Percentiles rank a stretch among this genome's conserved stretches.
These are phyloP conservation scores for Prunus persica DNA, from an alignment of 306 rosid species.

Conservation along the genomic window DNA sequence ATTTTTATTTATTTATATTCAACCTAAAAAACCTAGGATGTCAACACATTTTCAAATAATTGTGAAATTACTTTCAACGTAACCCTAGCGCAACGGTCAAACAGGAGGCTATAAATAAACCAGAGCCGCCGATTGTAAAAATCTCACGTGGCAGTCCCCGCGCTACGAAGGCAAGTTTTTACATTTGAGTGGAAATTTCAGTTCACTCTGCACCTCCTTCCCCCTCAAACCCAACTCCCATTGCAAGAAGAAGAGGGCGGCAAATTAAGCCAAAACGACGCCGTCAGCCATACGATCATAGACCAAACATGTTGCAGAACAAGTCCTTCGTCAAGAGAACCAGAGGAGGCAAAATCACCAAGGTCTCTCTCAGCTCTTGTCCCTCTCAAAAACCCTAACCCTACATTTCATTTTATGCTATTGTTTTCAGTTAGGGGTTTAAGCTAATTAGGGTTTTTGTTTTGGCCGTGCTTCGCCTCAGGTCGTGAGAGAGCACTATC, in stretches of 20 bases:
- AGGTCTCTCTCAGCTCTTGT: constrained; percentile 34
- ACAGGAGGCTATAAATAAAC: background rate
- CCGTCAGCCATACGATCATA: background rate
- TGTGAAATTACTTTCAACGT: background rate
- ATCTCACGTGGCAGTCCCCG: background rate
- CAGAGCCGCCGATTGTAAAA: background rate
- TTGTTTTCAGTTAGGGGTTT: background rate
- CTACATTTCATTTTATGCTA: background rate
- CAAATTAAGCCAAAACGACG: background rate
- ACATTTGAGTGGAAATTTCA: background rate
- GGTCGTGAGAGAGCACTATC: constrained; percentile 92
- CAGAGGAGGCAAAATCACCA: constrained; percentile 70
- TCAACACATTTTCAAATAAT: no score
- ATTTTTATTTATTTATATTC: no score
- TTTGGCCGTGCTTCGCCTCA: constrained; percentile 21
- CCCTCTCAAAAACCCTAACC: constrained; percentile 8
- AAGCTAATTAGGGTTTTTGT: background rate
- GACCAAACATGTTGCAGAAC: constrained; percentile 66
- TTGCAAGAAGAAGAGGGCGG: background rate
- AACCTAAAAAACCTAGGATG: no score
- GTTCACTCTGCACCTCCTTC: background rate
- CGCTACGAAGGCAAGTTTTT: background rate
- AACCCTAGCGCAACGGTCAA: background rate
- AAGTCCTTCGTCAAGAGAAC: constrained; percentile 80
- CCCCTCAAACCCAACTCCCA: background rate